These are phyloP conservation scores for Pyrenula aspistea DNA, from an alignment of 495 filamentous ascomycete genomes.

Conservation along the genomic window DNA sequence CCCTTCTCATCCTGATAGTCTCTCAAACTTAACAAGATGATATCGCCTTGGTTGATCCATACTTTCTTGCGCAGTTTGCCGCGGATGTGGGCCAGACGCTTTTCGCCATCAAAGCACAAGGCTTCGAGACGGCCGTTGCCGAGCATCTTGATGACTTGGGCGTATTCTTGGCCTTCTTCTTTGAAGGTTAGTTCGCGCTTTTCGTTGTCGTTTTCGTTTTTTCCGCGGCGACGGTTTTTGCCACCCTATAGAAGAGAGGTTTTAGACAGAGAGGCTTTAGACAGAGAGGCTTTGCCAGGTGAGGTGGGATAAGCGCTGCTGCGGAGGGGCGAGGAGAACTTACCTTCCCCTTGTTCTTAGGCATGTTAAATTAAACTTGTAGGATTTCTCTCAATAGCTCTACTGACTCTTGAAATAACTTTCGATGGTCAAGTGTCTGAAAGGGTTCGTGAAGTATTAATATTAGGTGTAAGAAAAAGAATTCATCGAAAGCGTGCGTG, in stretches of 20 bases:
- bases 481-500: no score
- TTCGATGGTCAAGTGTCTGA: no score
- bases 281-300: conserved; percentile 1
- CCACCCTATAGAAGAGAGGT: conserved; percentile 55
- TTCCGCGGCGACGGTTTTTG: conserved; percentile 96
- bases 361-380: conserved; percentile 47
- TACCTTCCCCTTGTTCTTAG: conserved; percentile 99
- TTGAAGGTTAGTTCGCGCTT: conserved; percentile 99
- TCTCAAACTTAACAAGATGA: conserved; percentile 90
- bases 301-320: conserved; percentile 9
- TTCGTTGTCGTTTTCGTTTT: conserved; percentile 99
- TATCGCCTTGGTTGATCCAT: conserved; percentile 99
- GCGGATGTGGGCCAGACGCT: conserved; percentile 38
- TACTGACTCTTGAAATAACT: no score
- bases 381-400: no score
- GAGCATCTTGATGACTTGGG: conserved; percentile 96
- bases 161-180: conserved; percentile 98
- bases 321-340: conserved; percentile 19
- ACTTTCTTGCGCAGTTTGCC: conserved; percentile 98
- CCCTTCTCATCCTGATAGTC: conserved; percentile 99
- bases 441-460: no score
- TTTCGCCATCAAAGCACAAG: conserved; percentile 88
- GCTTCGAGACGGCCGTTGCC: conserved; percentile 96
- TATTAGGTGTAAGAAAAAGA: no score
- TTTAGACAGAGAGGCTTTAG: background rate